Evolutionary conservation across 2,329 filamentous ascomycete species (phyloP).

Genomic region (Sporothrix pseudoabietina): DNA sequence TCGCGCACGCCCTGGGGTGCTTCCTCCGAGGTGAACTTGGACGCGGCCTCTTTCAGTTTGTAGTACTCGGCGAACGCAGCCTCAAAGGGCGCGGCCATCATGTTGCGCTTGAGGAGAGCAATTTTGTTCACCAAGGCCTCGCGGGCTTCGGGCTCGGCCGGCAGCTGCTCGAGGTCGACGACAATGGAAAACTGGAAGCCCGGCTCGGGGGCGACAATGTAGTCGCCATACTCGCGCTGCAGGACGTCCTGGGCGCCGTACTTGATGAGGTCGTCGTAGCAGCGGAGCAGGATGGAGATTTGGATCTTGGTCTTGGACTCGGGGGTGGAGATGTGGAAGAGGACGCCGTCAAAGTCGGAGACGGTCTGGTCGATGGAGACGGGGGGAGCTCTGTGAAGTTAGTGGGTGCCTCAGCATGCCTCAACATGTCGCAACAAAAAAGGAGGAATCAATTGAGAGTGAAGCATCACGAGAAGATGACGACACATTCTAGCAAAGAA

Average conservation of each 20-base stretch:
- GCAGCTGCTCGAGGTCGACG: constrained; percentile 85
- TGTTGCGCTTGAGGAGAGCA: constrained; percentile 92
- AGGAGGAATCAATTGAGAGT: not conserved
- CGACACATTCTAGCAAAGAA: not conserved
- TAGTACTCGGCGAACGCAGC: constrained; percentile 94
- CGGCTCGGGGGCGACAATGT: constrained; percentile 81
- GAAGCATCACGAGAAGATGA: not conserved
- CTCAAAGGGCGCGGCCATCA: constrained; percentile 98
- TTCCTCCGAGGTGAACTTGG: constrained; percentile 89
- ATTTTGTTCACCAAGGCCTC: constrained; percentile 86
- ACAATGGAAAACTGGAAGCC: constrained; percentile 96
- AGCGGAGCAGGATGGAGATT: constrained; percentile 92
- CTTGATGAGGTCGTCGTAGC: constrained; percentile 86
- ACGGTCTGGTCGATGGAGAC: constrained; percentile 95
- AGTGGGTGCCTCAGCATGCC: not conserved
- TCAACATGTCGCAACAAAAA: too few species aligned
- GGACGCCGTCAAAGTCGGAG: constrained; percentile 98
- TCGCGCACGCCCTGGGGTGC: constrained; percentile 88
- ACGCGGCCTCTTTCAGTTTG: constrained; percentile 80
- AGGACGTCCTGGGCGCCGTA: constrained; percentile 93
- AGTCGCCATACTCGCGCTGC: constrained; percentile 89
- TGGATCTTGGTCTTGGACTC: constrained; percentile 92
- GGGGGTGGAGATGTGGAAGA: constrained; percentile 96
- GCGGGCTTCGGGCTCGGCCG: constrained; percentile 74
- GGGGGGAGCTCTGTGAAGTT: constrained; percentile 68